Percentiles rank a stretch among this genome's conserved stretches.
These are phyloP conservation scores for Kodamaea kaohsiungensis DNA, from an alignment of 805 yeast species.

Conservation along the genomic window DNA sequence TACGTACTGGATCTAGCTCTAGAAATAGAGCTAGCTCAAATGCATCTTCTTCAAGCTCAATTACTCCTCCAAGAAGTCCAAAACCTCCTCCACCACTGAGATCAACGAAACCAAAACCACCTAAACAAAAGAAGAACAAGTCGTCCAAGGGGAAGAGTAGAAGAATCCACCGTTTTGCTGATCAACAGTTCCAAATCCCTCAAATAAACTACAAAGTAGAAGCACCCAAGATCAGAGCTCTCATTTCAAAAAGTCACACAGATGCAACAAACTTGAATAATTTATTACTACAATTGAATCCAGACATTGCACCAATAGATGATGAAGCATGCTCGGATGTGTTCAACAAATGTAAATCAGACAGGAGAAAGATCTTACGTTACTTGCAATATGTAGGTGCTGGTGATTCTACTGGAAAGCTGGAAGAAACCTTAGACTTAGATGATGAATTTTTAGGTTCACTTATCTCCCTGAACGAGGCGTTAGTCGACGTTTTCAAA, in stretches of 20 bases:
- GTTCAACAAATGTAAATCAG: slow-evolving; percentile 72
- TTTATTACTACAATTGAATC: slow-evolving; percentile 32
- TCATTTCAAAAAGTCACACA: slow-evolving; percentile 75
- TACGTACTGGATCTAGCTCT: neutral
- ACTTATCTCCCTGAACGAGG: slow-evolving; percentile 86
- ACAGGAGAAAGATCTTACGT: slow-evolving; percentile 75
- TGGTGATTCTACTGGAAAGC: slow-evolving; percentile 34
- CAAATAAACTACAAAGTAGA: slow-evolving; percentile 68
- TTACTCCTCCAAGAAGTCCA: slow-evolving; percentile 4
- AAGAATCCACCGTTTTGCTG: slow-evolving; percentile 33
- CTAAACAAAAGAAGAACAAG: neutral
- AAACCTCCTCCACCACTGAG: slow-evolving; percentile 7
- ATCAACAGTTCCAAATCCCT: slow-evolving; percentile 61
- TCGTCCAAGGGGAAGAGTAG: slow-evolving; percentile 6
- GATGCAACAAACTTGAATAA: slow-evolving; percentile 72
- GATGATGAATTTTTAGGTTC: slow-evolving; percentile 88
- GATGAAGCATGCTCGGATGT: slow-evolving; percentile 58
- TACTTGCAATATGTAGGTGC: slow-evolving; percentile 80
- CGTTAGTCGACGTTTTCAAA: slow-evolving; percentile 72
- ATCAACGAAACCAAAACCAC: slow-evolving; percentile 2
- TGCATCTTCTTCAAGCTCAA: neutral
- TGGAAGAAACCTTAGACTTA: slow-evolving; percentile 27
- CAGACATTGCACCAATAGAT: slow-evolving; percentile 62
- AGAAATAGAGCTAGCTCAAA: neutral
- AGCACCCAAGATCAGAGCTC: slow-evolving; percentile 65